A percentile compares a stretch with the other conserved stretches of the same genome.
Evolutionary conservation across 2,329 filamentous ascomycete species (phyloP).

Genomic region (Aspergillus sp.): DNA sequence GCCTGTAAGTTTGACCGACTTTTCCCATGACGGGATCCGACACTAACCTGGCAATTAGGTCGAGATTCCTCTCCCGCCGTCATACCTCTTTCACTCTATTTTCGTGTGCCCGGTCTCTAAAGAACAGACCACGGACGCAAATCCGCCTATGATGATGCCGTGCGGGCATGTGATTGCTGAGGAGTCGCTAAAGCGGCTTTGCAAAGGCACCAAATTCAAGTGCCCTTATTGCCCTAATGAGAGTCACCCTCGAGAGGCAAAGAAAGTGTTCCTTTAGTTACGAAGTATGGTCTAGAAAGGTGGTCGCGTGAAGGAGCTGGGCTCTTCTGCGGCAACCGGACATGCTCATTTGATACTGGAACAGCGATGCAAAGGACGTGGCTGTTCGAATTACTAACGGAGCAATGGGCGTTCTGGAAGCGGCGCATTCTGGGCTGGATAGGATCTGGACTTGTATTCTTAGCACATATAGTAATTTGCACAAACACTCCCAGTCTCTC

Average conservation of each 20-base stretch:
- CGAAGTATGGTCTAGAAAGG: neutral
- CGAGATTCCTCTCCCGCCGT: slow-evolving; percentile 67
- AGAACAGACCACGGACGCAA: slow-evolving; percentile 89
- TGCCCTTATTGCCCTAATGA: slow-evolving; percentile 95
- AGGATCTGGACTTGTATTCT: slow-evolving; percentile 4
- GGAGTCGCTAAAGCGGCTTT: slow-evolving; percentile 78
- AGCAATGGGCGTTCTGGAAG: slow-evolving; percentile 7
- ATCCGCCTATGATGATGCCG: slow-evolving; percentile 95
- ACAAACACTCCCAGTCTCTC: slow-evolving; percentile 2
- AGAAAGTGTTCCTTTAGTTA: slow-evolving; percentile 68
- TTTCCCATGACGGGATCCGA: slow-evolving; percentile 28
- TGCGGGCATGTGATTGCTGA: slow-evolving; percentile 93
- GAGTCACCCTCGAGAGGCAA: slow-evolving; percentile 75
- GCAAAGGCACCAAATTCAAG: slow-evolving; percentile 82
- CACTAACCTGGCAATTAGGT: slow-evolving; percentile 47
- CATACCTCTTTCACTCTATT: slow-evolving; percentile 84
- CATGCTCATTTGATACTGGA: neutral
- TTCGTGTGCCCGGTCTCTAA: slow-evolving; percentile 98
- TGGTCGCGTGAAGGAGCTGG: slow-evolving; percentile 13
- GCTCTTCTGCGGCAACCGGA: slow-evolving; percentile 16
- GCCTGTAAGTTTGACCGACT: slow-evolving; percentile 64
- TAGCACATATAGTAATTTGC: slow-evolving; percentile 4
- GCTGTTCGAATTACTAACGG: neutral
- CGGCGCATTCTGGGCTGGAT: slow-evolving; percentile 6
- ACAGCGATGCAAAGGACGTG: neutral